Evolutionary conservation across 78 protist genomes (phyloP), one percentile per base, ranked within the genome.

Genomic region (Polysphondylium violaceum): DNA sequence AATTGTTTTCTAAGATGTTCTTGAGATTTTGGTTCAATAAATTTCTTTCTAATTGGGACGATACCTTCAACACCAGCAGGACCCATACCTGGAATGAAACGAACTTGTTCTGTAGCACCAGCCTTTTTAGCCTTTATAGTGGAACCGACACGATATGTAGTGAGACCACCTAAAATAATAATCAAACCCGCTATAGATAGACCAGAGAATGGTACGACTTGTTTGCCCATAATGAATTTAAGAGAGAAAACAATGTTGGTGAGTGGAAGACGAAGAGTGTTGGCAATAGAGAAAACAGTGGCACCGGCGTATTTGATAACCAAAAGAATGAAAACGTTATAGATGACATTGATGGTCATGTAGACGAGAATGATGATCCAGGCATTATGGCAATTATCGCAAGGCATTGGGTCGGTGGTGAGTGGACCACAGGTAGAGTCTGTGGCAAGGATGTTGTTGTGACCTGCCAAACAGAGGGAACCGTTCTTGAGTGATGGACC

Each of bases 241-340:
- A 78, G 12, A 3, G 88, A 63, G 76, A 65, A 78, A n/a, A 65
- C 88, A 47, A 65, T 65, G 60, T 78, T 78, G 47, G 88, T 78
- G 43, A 78, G 38, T 63, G 88, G 88, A 2, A 81, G 56, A 40
- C 89, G 50, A 7, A 81, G 64, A 8, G 89, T 81, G 61, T 81
- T 81, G 47, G 89, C 89, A 67, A 81, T 81, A 9, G 77, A 67
- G 25, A 65, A 81, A 38, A 81, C 77, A 19, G 89, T 81, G 33
- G 89, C 89, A 81, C 89, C 89, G 25, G 89, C 89, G n/a, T 81
- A 55, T 33, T 81, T 81, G 2, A 81, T 47, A 7, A 81, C 89
- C 71, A 81, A 27, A n/a, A 81, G 55, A 81, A 81, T 81, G 43
- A 81, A 67, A 33, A 81, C 41, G 61, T 81, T 81, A 29, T 81